phyloP scores from a whole-genome alignment of 1,284 basidiomycete genomes.

The Rhodotorula sp. region DNA sequence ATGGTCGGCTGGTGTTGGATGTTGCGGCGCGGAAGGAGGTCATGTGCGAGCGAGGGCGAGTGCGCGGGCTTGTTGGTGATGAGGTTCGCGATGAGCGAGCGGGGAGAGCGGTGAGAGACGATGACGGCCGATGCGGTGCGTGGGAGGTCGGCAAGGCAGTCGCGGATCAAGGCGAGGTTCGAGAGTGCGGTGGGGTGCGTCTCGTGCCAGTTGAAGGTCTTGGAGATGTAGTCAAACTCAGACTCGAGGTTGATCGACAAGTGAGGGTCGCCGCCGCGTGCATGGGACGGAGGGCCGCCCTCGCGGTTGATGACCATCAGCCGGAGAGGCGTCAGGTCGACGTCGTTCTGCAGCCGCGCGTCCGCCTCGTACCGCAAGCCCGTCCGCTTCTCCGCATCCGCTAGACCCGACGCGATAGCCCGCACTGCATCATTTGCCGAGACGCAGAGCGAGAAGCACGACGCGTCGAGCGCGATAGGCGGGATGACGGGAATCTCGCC shows the following conservation, averaged over 20 bases:
- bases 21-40: conserved; percentile 68
- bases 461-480: conserved; percentile 90
- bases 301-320: conserved; percentile 97
- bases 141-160: conserved; percentile 91
- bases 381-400: conserved; percentile 46
- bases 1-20: conserved; percentile 90
- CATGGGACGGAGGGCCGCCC: conserved; percentile 96
- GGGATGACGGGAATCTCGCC: conserved; percentile 95
- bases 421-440: conserved; percentile 87
- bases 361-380: conserved; percentile 40
- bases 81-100: conserved; percentile 91
- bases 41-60: conserved; percentile 90
- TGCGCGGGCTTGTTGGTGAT: conserved; percentile 98
- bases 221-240: conserved; percentile 80
- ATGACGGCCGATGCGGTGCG: conserved; percentile 88
- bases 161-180: conserved; percentile 82
- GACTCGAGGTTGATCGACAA: conserved; percentile 91
- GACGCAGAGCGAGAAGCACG: conserved; percentile 79
- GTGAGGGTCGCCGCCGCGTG: conserved; percentile 89
- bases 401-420: conserved; percentile 85
- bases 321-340: conserved; percentile 65
- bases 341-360: conserved; percentile 38
- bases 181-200: conserved; percentile 82
- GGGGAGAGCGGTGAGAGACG: conserved; percentile 95
- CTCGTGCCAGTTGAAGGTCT: conserved; percentile 82